phyloP scores from a whole-genome alignment of 208 protist genomes.

The Kentomonas sorsogonicus region DNA sequence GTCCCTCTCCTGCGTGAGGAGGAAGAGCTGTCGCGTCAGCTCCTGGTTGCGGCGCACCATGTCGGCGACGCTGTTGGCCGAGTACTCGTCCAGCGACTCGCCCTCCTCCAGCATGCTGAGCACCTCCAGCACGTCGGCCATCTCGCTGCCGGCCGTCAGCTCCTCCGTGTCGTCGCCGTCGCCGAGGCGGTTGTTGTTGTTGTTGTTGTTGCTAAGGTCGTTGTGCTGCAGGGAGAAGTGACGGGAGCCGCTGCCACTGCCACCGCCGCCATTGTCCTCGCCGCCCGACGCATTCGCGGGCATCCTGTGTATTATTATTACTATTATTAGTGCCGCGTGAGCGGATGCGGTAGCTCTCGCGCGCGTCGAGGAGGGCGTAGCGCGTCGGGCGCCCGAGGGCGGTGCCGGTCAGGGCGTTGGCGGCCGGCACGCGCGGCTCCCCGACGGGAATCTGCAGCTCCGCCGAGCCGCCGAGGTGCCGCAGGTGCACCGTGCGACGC shows the following conservation, averaged over 20 bases:
- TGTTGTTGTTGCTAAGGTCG: background rate
- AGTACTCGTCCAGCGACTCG: constrained; percentile 56
- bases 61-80: constrained; percentile 58
- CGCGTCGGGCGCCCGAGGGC: background rate
- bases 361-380: background rate
- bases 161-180: too few species aligned
- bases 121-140: constrained; percentile 30
- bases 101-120: constrained; percentile 50
- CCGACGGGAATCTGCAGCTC: background rate
- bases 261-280: too few species aligned
- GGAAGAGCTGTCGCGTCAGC: constrained; percentile 64
- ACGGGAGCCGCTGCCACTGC: background rate
- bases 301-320: too few species aligned
- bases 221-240: background rate
- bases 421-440: too few species aligned
- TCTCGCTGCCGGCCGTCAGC: constrained; percentile 27
- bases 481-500: background rate
- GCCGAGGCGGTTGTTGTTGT: background rate
- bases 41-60: constrained; percentile 74
- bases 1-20: constrained; percentile 35
- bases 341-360: too few species aligned
- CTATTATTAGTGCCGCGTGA: too few species aligned
- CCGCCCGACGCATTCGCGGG: too few species aligned
- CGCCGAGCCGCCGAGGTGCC: background rate
- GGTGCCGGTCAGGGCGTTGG: too few species aligned